Conservation (phyloP, 1,284 basidiomycete species). For the Inonotus obliquus region DNA sequence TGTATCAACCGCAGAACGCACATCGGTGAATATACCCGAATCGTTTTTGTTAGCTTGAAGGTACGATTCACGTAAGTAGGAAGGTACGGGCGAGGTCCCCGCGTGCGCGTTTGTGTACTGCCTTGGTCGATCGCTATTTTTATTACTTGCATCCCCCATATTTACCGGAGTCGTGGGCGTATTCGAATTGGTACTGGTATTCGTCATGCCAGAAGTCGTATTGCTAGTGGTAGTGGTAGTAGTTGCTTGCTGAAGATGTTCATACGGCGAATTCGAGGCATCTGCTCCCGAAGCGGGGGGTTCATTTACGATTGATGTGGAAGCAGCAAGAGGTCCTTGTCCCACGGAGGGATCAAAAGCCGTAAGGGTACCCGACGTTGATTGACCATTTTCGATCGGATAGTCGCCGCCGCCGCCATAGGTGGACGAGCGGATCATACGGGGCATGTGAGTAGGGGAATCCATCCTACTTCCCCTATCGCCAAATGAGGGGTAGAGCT, state of each 20-base stretch:
- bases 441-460: neutral
- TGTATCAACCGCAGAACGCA: constrained; percentile 4
- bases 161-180: neutral
- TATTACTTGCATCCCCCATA: neutral
- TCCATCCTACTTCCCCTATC: neutral
- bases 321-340: neutral
- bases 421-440: neutral
- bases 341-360: constrained; percentile 14
- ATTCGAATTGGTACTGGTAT: neutral
- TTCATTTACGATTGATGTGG: constrained; percentile 4
- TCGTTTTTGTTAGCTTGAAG: constrained; percentile 10
- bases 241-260: neutral
- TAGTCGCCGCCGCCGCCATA: constrained; percentile 6
- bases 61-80: constrained; percentile 9
- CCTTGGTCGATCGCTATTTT: neutral
- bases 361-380: neutral
- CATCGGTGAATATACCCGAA: constrained; percentile 12
- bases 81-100: neutral
- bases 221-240: neutral
- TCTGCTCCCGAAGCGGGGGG: neutral
- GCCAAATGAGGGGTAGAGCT: constrained; percentile 3
- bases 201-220: neutral
- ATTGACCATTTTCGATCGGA: neutral
- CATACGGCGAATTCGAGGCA: neutral
- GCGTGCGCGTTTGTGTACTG: neutral